Evolutionary conservation across 2,329 filamentous ascomycete genomes (phyloP), one percentile per base, ranked within the genome.

Genomic region (Penicillium sp.): DNA sequence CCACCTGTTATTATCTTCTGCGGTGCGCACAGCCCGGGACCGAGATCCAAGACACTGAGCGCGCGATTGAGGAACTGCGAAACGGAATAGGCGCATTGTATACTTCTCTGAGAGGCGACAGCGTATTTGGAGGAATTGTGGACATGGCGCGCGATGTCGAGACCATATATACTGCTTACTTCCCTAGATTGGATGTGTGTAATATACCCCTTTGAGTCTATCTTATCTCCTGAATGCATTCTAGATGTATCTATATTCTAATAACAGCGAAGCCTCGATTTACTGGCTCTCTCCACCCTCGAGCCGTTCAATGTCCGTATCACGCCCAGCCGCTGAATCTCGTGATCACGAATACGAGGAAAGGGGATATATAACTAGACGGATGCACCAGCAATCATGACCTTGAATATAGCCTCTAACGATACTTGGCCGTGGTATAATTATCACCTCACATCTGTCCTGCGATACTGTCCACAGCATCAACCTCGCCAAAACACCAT

Each of bases 141-240:
- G 62, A 58, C 11, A 72, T 72, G 67, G 66, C 58, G 1, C 62
- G 62, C 11, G 69, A 72, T 51, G 59, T 72, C 23, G 69, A 73
- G 41, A 63, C 61, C 11, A 62, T 66, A 11, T 70, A 70, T 61
- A 31, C 46, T 4, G 46, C 46, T 19, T 48, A 48, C 11, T 48
- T 48, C 13, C 13, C 46, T 9, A 3, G 19, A 5, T 7, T 13
- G 5, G 23, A 13, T 29, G 23, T 21, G 23, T 29, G 44, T 21
- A 15, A 15, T 41, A 15, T 41, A 41, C 11, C 35, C 5, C 5
- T 41, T 41, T 41, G 11, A 41, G 8, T 38, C 1, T 38, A 11
- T 4, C 13, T 1, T 38, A 38, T 38, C 31, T 38, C 5, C 26
- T 26, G 4, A 26, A 26, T 26, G 26, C 3, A 26, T 26, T 26